phyloP scores from a whole-genome alignment of 495 filamentous ascomycete genomes.

The Tuber brumale region DNA sequence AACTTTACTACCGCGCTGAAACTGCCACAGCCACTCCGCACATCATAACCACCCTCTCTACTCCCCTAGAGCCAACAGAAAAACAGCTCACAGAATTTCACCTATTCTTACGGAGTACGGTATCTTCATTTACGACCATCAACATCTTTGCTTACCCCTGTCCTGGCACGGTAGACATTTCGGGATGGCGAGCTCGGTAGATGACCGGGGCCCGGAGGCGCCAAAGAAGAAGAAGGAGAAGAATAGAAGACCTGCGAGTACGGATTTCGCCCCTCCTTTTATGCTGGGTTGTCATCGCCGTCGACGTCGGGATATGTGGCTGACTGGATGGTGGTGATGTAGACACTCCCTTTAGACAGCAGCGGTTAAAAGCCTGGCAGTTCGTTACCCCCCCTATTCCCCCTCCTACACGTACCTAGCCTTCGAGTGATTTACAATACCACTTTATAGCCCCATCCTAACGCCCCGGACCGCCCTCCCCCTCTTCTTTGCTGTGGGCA shows the following conservation, averaged over 20 bases:
- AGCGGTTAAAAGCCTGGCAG: conserved; percentile 93
- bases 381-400: conserved; percentile 46
- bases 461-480: conserved; percentile 89
- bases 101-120: not conserved
- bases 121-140: not conserved
- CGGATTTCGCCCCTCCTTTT: conserved; percentile 54
- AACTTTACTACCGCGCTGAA: not conserved
- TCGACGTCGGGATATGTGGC: conserved; percentile 16
- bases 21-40: not conserved
- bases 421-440: conserved; percentile 4
- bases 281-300: conserved; percentile 16
- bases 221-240: conserved; percentile 68
- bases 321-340: conserved; percentile 2
- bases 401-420: not conserved
- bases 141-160: not conserved
- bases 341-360: conserved; percentile 91
- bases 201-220: conserved; percentile 48
- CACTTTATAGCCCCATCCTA: conserved; percentile 63
- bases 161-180: not conserved
- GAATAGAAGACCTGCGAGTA: conserved; percentile 62
- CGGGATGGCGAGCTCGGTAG: conserved; percentile 45
- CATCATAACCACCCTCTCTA: not conserved
- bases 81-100: not conserved
- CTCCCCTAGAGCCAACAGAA: not conserved
- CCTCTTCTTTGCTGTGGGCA: conserved; percentile 76